A percentile compares a stretch with the other conserved stretches of the same genome.
Evolutionary conservation across 208 protist species (phyloP).

Genomic region (Crithidia thermophila): DNA sequence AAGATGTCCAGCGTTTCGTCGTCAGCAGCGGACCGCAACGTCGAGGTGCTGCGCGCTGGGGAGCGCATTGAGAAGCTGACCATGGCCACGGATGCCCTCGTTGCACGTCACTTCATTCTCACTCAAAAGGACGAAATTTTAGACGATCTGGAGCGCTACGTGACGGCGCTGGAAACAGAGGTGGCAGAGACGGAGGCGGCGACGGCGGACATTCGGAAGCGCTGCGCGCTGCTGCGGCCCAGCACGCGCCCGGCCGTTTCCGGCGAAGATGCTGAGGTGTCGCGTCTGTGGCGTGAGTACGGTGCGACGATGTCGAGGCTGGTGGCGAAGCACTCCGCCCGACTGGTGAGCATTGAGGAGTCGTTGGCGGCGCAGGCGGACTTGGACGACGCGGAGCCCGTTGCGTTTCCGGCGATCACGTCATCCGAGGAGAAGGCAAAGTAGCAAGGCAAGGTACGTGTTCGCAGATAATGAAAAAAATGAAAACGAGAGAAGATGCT

Average conservation of each 20-base stretch:
- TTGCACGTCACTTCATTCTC: conserved; percentile 51
- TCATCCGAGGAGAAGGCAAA: not conserved
- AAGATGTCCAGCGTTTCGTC: not conserved
- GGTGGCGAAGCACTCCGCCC: conserved; percentile 36
- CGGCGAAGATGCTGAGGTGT: conserved; percentile 25
- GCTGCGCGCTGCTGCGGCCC: conserved; percentile 39
- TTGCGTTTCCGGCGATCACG: not conserved
- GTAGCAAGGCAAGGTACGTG: too few species aligned
- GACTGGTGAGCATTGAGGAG: conserved; percentile 25
- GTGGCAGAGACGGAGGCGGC: conserved; percentile 28
- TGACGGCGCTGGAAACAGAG: conserved; percentile 36
- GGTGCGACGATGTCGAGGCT: conserved; percentile 32
- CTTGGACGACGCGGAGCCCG: not conserved
- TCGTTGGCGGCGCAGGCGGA: not conserved
- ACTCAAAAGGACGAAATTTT: conserved; percentile 52
- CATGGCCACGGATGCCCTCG: conserved; percentile 54
- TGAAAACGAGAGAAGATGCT: too few species aligned
- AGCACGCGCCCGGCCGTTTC: conserved; percentile 2
- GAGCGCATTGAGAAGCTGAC: conserved; percentile 54
- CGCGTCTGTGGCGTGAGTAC: conserved; percentile 22
- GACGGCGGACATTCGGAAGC: conserved; percentile 9
- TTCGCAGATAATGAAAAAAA: too few species aligned
- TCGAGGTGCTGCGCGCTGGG: conserved; percentile 28
- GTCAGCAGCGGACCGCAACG: conserved; percentile 33
- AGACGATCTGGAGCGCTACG: conserved; percentile 35